Base-by-base conservation (phyloP, 2,329 filamentous ascomycete species). In the Exophiala mesophila region DNA sequence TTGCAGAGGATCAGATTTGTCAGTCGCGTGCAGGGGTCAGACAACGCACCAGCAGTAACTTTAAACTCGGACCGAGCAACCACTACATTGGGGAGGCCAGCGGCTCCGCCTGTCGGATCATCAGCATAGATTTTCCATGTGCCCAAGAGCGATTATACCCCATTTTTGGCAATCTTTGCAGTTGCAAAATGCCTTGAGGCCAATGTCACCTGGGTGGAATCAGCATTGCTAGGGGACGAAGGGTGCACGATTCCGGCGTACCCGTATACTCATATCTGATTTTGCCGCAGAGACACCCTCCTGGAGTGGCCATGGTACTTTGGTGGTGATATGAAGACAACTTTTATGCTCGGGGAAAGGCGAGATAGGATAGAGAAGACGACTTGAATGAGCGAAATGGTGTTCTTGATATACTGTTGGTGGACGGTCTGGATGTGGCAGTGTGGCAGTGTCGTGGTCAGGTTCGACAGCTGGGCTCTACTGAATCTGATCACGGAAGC, bases 81-180 rank as follows among this genome's bases (percentile, higher is more conserved):
- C 2, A 76, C 63, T 6, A 67, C 66, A 55, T 78, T 47, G 76
- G 56, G 72, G 69, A 31, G 73, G 75, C 55, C 68, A 77, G 17
- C 71, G 65, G 16, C 70, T 62, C 29, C 74, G 72, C 10, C 23
- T 26, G 12, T 71, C 69, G 67, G 69, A n/a, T 71, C 64, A 69
- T 77, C 49, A 26, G 23, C 6, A 26, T 26, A n/a, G n/a, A n/a
- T n/a, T n/a, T n/a, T n/a, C n/a, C n/a, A n/a, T n/a, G n/a, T n/a
- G n/a, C n/a, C n/a, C n/a, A n/a, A n/a, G n/a, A n/a, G n/a, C n/a
- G n/a, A n/a, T n/a, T n/a, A n/a, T n/a, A 26, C 23, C 69, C 69
- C 70, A 73, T 62, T 31, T 15, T 20, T 77, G 73, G 55, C 73
- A 77, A 47, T 76, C 73, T 7, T 56, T 53, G 57, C 73, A 76